Conservation (phyloP, 371 early-diverging fungal species). For the Saksenaea vasiformis region DNA sequence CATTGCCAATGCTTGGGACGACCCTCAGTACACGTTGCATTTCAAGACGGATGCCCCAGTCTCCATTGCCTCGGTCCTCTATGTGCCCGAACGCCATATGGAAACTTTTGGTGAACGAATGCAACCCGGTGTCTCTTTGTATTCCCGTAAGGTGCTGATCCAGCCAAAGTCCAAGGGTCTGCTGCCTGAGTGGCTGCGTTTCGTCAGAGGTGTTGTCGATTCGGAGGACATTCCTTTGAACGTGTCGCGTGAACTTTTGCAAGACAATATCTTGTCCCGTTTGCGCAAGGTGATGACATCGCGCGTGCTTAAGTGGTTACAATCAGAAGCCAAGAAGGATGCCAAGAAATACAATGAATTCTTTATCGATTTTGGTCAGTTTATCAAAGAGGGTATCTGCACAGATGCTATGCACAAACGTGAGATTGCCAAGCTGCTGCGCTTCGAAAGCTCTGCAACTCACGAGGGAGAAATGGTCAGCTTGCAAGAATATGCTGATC, state of each 20-base stretch:
- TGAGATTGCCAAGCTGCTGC: slow-evolving; percentile 82
- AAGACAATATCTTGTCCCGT: slow-evolving; percentile 81
- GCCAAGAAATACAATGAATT: slow-evolving; percentile 79
- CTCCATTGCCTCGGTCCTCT: slow-evolving; percentile 74
- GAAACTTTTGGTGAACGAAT: slow-evolving; percentile 68
- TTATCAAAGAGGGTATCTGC: slow-evolving; percentile 91
- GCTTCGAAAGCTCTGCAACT: slow-evolving; percentile 79
- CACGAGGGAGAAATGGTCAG: slow-evolving; percentile 67
- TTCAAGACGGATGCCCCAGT: slow-evolving; percentile 83
- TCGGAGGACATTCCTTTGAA: slow-evolving; percentile 97
- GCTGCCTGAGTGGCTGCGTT: slow-evolving; percentile 79
- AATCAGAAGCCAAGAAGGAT: slow-evolving; percentile 72
- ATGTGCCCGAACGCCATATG: slow-evolving; percentile 72
- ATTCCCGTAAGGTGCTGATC: slow-evolving; percentile 81
- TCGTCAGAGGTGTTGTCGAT: slow-evolving; percentile 92
- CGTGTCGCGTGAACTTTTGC: slow-evolving; percentile 96
- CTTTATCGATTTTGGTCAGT: slow-evolving; percentile 80
- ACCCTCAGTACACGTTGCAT: slow-evolving; percentile 70
- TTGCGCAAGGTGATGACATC: slow-evolving; percentile 69
- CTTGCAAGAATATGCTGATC: slow-evolving; percentile 85
- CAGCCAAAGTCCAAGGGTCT: slow-evolving; percentile 75
- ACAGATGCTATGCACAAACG: slow-evolving; percentile 74
- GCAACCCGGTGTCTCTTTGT: slow-evolving; percentile 78
- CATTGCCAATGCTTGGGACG: slow-evolving; percentile 73
- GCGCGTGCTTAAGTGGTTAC: slow-evolving; percentile 76